These are phyloP conservation scores for Venturia nashicola DNA, from an alignment of 2,329 filamentous ascomycete genomes.

Conservation along the genomic window DNA sequence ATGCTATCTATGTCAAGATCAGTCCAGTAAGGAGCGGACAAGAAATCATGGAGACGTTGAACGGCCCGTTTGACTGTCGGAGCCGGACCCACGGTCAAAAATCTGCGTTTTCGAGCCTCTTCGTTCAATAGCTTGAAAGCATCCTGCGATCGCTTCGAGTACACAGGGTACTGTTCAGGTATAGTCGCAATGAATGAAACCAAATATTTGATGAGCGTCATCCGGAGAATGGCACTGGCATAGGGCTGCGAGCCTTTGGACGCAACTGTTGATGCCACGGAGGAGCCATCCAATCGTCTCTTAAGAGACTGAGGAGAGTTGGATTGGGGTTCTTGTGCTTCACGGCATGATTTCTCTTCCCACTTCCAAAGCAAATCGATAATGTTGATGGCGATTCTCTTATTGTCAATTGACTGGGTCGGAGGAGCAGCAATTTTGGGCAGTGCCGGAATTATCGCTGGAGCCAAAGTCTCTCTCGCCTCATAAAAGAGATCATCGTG, in stretches of 20 bases:
- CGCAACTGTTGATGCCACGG: conserved; percentile 39
- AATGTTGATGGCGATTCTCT: conserved; percentile 80
- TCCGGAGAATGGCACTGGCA: conserved; percentile 43
- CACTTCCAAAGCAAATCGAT: conserved; percentile 86
- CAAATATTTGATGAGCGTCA: conserved; percentile 85
- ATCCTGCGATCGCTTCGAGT: conserved; percentile 51
- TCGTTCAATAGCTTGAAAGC: conserved; percentile 33
- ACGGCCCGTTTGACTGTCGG: conserved; percentile 71
- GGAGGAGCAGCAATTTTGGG: conserved; percentile 76
- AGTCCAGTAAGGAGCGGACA: conserved; percentile 81
- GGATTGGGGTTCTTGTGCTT: conserved; percentile 33
- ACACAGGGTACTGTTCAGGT: conserved; percentile 70
- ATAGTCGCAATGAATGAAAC: conserved; percentile 90
- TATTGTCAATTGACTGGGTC: conserved; percentile 79
- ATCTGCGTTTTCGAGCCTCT: not conserved
- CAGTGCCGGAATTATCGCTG: conserved; percentile 77
- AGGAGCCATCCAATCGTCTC: conserved; percentile 59
- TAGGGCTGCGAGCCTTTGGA: conserved; percentile 12
- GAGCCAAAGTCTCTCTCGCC: conserved; percentile 78
- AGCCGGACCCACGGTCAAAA: not conserved
- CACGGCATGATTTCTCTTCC: conserved; percentile 72
- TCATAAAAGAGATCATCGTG: conserved; percentile 94
- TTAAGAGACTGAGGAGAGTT: conserved; percentile 66
- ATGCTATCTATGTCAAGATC: conserved; percentile 76
- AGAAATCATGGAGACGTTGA: conserved; percentile 65